Base-by-base conservation (phyloP, 768 basidiomycete genomes). In the Tricholoma saponaceum region DNA sequence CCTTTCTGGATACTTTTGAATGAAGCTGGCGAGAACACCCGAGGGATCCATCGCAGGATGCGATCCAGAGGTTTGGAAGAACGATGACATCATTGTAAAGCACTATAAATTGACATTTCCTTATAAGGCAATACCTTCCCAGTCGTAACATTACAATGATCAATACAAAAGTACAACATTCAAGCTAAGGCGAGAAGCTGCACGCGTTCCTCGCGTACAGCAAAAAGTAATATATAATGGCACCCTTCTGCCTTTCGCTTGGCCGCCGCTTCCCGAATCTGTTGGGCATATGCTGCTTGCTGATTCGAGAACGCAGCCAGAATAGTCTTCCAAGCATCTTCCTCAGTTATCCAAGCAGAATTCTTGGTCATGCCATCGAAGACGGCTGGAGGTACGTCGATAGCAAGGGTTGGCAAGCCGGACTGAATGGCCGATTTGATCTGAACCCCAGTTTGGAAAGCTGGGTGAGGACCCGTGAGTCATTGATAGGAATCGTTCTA, bases 241-340 rank as follows among this genome's bases (percentile, higher is more conserved):
- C 84, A 79, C 6, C 86, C 86, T 57, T 91, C 90, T 0, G 74
- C 70, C 61, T 83, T 88, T 26, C 81, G 78, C 63, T 83, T 87
- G 22, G 74, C 69, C 3, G 83, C 79, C 1, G 86, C 80, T 33
- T 92, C 90, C 20, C 88, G 80, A 18, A 93, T 71, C 56, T 87
- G 86, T 22, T 78, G 67, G 1, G 86, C 88, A 66, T 91, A 91
- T 2, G 79, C 77, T 6, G 80, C 74, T 52, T 83, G 80, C 46
- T 82, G 76, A 25, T 79, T 71, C 0, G 86, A 83, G 68, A 90
- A 87, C 8, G 70, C 68, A 0, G 77, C 73, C 6, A 77, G 66
- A 37, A 91, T 76, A 2, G 74, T 58, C 69, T 84, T 87, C 89
- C 91, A 90, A 0, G 77, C 74, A 37, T 92, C 89, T 44, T 93